Conservation (phyloP, 768 basidiomycete genomes). For the Gloeostereum incarnatum region DNA sequence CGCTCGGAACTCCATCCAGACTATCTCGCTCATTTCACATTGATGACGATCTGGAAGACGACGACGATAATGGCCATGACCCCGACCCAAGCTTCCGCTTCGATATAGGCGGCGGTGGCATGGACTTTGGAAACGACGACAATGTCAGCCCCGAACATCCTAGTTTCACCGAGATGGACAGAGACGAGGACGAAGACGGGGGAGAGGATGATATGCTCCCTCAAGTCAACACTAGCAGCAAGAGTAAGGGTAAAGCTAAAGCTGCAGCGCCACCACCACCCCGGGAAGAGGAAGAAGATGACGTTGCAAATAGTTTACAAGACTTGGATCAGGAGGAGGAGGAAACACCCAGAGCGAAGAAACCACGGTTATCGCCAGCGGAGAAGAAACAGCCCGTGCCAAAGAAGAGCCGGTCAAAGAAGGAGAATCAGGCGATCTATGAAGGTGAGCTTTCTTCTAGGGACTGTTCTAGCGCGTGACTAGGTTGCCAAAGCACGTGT, state of each 20-base stretch:
- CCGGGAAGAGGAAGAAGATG: slow-evolving; percentile 20
- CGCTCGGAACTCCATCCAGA: slow-evolving; percentile 22
- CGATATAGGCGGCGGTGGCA: slow-evolving; percentile 16
- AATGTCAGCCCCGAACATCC: slow-evolving; percentile 21
- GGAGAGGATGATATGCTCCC: slow-evolving; percentile 21
- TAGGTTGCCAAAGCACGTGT: slow-evolving; percentile 1
- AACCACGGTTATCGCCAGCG: slow-evolving; percentile 8
- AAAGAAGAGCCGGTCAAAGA: slow-evolving; percentile 19
- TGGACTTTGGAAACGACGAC: slow-evolving; percentile 11
- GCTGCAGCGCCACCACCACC: slow-evolving; percentile 8
- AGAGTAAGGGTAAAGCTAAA: slow-evolving; percentile 36
- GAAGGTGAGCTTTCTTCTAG: slow-evolving; percentile 8
- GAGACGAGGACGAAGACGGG: slow-evolving; percentile 38
- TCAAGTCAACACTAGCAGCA: slow-evolving; percentile 16
- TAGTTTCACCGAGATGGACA: slow-evolving; percentile 40
- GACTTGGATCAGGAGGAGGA: slow-evolving; percentile 18
- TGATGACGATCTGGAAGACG: slow-evolving; percentile 14
- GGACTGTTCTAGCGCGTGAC: not conserved
- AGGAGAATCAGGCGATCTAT: slow-evolving; percentile 30
- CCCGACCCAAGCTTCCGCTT: slow-evolving; percentile 9
- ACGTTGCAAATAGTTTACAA: slow-evolving; percentile 28
- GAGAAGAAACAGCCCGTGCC: slow-evolving; percentile 17
- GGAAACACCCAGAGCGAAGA: slow-evolving; percentile 13
- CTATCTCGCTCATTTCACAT: slow-evolving; percentile 27
- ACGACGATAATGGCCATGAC: slow-evolving; percentile 11